phyloP scores from a whole-genome alignment of 2,329 filamentous ascomycete species.

The Fusarium musae region DNA sequence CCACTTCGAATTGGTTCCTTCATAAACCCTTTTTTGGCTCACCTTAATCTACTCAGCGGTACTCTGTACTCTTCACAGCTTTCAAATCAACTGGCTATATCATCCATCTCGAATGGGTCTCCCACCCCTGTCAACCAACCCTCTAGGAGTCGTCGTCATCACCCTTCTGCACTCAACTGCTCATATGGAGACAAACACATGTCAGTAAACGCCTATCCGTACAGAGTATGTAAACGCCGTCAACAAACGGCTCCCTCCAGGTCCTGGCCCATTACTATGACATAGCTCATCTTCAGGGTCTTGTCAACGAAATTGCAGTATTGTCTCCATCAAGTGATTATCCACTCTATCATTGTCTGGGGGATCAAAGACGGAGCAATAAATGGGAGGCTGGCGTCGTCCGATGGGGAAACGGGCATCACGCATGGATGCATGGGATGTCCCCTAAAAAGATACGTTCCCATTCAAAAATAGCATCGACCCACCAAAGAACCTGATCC shows the following conservation, averaged over 20 bases:
- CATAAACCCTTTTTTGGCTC: neutral
- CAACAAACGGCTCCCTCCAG: slow-evolving; percentile 10
- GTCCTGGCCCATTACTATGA: slow-evolving; percentile 1
- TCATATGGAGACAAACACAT: neutral
- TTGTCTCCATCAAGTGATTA: neutral
- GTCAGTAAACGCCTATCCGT: neutral
- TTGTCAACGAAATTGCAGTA: slow-evolving; percentile 4
- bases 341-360: neutral
- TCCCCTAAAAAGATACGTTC: slow-evolving; percentile 6
- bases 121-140: slow-evolving; percentile 10
- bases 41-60: neutral
- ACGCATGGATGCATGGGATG: neutral
- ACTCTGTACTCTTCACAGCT: neutral
- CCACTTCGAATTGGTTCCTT: neutral
- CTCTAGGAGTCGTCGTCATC: slow-evolving; percentile 35
- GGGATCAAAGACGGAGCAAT: neutral
- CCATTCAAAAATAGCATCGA: slow-evolving; percentile 28
- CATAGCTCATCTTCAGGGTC: slow-evolving; percentile 3
- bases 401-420: slow-evolving; percentile 8
- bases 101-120: slow-evolving; percentile 11
- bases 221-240: neutral
- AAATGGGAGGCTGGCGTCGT: slow-evolving; percentile 18
- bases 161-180: slow-evolving; percentile 5
- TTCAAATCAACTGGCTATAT: neutral
- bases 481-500: slow-evolving; percentile 8